Evolutionary conservation across 148 eudicot genomes (phyloP), one percentile per base, ranked within the genome.

Genomic region (Camellia granthamiana): DNA sequence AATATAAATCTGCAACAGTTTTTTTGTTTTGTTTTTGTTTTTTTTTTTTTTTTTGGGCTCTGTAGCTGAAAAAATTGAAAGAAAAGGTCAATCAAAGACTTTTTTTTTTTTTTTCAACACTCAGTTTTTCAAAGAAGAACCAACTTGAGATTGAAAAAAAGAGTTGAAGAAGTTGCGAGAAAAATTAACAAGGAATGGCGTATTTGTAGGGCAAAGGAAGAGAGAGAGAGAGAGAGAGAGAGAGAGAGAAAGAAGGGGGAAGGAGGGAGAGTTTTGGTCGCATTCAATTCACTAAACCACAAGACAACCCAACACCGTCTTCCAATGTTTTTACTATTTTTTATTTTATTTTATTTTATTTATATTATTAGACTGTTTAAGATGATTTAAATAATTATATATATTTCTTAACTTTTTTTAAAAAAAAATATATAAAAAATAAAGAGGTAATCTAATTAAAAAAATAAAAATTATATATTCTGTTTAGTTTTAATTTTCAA

Each of bases 221-320:
- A 63, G 58, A 6, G 54, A 60, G 72, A 15, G 49, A 72, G n/a
- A 44, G 38, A 44, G 59, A 72, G 68, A 58, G 63, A 21, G 62
- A 41, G 13, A 69, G 56, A 23, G 51, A 49, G 51, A 6, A 68
- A 58, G 47, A 9, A 59, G 65, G 12, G 49, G 55, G 44, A 23
- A 76, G 9, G 69, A 78, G 61, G 51, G 77, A 68, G 75, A 75
- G 72, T 79, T 79, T 80, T 76, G 86, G 89, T 81, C 82, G 91
- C 87, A 86, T 82, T 84, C 88, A 81, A 82, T 79, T 80, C 81
- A 76, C 54, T 56, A 69, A 56, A 76, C 76, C 74, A 19, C 56
- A 3, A 1, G 52, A 49, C 54, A 51, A 3, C 6, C 54, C 6
- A 51, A 51, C 54, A 5, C 6, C 54, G 54, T 9, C 9, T 5